phyloP scores from a whole-genome alignment of 768 basidiomycete genomes.

The Cystofilobasidium bisporidii region DNA sequence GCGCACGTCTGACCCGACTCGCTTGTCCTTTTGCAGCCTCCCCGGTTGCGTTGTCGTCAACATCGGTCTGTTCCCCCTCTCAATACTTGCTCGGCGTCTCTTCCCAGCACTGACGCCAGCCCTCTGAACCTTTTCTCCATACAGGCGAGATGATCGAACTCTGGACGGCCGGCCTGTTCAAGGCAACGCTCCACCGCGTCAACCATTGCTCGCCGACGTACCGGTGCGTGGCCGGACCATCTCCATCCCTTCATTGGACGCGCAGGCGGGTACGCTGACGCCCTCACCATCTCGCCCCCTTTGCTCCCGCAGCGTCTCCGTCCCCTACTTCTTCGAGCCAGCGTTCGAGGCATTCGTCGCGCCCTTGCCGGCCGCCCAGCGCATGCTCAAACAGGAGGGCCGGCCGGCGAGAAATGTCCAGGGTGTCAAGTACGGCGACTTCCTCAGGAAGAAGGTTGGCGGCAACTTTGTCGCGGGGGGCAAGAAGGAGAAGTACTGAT shows the following conservation, averaged over 20 bases:
- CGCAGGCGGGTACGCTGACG: too few relatives aligned
- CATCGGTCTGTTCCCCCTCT: constrained; percentile 66
- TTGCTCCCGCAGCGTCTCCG: too few relatives aligned
- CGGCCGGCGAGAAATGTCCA: constrained; percentile 36
- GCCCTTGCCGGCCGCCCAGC: constrained; percentile 55
- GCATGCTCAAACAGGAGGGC: constrained; percentile 41
- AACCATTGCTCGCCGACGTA: constrained; percentile 68
- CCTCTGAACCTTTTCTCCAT: neutral
- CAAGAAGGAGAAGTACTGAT: constrained; percentile 20
- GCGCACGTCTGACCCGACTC: neutral
- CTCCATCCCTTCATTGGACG: too few relatives aligned
- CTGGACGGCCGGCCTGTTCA: constrained; percentile 81
- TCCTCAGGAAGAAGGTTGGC: constrained; percentile 61
- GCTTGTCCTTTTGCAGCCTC: neutral
- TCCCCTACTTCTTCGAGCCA: constrained; percentile 93
- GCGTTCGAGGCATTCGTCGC: constrained; percentile 63
- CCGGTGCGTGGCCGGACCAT: too few relatives aligned
- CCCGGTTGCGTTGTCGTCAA: constrained; percentile 77
- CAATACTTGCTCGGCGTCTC: neutral
- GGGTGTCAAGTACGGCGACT: constrained; percentile 66
- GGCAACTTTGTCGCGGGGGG: constrained; percentile 54
- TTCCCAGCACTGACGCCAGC: too few relatives aligned
- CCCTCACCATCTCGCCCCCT: too few relatives aligned
- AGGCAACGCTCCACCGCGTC: constrained; percentile 80
- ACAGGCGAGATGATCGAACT: constrained; percentile 57